phyloP scores from a whole-genome alignment of 208 protist genomes.

The Leishmania braziliensis region DNA sequence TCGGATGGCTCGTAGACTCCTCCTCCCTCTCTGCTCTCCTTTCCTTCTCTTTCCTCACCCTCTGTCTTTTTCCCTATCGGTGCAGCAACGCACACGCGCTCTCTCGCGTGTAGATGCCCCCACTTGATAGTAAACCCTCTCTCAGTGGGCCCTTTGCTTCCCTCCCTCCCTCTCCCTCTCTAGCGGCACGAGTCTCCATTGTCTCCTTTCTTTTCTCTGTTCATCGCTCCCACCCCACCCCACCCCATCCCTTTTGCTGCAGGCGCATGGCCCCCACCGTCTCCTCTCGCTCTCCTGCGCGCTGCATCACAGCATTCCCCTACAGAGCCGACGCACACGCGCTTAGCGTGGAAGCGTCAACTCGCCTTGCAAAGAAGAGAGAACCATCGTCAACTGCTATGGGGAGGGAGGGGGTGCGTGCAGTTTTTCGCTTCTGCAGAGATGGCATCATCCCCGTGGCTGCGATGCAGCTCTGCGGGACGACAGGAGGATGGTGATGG shows the following conservation, averaged over 20 bases:
- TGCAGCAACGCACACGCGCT: neutral
- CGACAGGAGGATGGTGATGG: neutral
- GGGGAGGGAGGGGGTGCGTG: too few relatives aligned
- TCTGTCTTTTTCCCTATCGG: neutral
- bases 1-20: neutral
- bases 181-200: neutral
- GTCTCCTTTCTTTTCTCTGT: constrained; percentile 3
- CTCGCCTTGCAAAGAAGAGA: too few relatives aligned
- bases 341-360: too few relatives aligned
- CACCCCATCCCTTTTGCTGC: too few relatives aligned
- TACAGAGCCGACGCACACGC: neutral
- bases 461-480: neutral
- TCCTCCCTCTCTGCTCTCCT: neutral
- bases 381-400: too few relatives aligned
- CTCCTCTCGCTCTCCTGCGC: constrained; percentile 11
- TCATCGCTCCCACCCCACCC: too few relatives aligned
- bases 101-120: too few relatives aligned
- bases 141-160: too few relatives aligned
- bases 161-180: too few relatives aligned
- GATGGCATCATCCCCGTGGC: neutral
- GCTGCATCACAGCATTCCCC: neutral
- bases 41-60: neutral
- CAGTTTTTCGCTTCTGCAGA: neutral
- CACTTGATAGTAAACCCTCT: too few relatives aligned
- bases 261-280: neutral